Base-by-base conservation (phyloP, 225 moss, liverwort and hornwort species). In the Marchantia paleacea region DNA sequence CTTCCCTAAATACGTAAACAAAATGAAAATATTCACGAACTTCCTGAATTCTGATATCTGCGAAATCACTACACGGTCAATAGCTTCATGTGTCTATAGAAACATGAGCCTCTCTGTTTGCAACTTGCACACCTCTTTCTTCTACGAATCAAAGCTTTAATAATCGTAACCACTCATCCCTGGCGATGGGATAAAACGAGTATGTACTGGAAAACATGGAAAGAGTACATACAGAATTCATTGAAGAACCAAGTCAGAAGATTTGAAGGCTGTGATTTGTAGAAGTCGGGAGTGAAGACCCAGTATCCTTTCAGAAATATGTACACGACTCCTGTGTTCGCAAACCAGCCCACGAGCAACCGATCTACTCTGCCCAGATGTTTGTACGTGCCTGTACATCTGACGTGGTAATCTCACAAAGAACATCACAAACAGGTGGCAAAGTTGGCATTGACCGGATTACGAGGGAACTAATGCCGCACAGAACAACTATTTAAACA, bases 1-100 rank as follows among this genome's bases (percentile, higher is more conserved):
- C 89, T 96, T 96, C 96, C 95, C 95, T 95, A 82, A 60, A 72
- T n/a, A n/a, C n/a, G n/a, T n/a, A n/a, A n/a, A n/a, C n/a, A n/a
- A 20, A n/a, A n/a, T n/a, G n/a, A n/a, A n/a, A n/a, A n/a, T n/a
- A n/a, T n/a, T n/a, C n/a, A n/a, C n/a, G n/a, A n/a, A n/a, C n/a
- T n/a, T n/a, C n/a, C n/a, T n/a, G n/a, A n/a, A n/a, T n/a, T n/a
- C n/a, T n/a, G n/a, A n/a, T n/a, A n/a, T n/a, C n/a, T n/a, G n/a
- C n/a, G n/a, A n/a, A n/a, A n/a, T n/a, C n/a, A n/a, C n/a, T n/a
- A n/a, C n/a, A n/a, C n/a, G n/a, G n/a, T n/a, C n/a, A n/a, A n/a
- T n/a, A n/a, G n/a, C n/a, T n/a, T n/a, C n/a, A n/a, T n/a, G n/a
- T n/a, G n/a, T n/a, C n/a, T n/a, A n/a, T n/a, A n/a, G n/a, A n/a